These are phyloP conservation scores for Dictyostelium citrinum DNA, from an alignment of 78 protist genomes.

Conservation along the genomic window DNA sequence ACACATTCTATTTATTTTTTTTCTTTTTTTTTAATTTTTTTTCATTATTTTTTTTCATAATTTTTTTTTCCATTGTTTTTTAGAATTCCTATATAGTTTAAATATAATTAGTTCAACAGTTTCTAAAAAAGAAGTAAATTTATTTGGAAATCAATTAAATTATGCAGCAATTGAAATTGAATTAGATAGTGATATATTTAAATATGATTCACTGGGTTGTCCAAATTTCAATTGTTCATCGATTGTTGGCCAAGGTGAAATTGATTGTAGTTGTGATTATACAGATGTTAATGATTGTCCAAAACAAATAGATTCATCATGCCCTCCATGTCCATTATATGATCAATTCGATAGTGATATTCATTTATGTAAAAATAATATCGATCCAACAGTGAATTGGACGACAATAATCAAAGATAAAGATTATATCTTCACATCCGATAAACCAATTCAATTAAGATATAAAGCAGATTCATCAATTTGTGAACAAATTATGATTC, in stretches of 20 bases:
- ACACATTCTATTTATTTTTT: not conserved
- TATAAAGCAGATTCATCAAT: conserved; percentile 12
- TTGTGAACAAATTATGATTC: conserved; percentile 30
- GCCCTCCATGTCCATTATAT: not conserved
- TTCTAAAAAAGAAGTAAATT: conserved; percentile 1
- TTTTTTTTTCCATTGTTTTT: not conserved
- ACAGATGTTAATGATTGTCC: conserved; percentile 14
- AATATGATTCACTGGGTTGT: not conserved
- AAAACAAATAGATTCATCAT: not conserved
- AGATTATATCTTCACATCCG: not conserved
- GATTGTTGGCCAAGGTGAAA: not conserved
- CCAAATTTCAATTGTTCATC: conserved; percentile 27
- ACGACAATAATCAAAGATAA: not conserved
- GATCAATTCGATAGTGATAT: not conserved
- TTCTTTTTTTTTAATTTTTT: too few species aligned
- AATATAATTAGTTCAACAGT: not conserved
- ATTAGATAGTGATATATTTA: conserved; percentile 38
- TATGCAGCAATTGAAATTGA: conserved; percentile 43
- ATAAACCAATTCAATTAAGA: not conserved
- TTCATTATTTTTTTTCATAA: too few species aligned
- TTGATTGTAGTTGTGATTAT: conserved; percentile 52
- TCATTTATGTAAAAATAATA: not conserved
- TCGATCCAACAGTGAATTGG: not conserved
- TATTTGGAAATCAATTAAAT: conserved; percentile 4
- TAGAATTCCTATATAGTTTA: not conserved